Base-by-base conservation (phyloP, 805 yeast species). In the Wickerhamiella hasegawae region DNA sequence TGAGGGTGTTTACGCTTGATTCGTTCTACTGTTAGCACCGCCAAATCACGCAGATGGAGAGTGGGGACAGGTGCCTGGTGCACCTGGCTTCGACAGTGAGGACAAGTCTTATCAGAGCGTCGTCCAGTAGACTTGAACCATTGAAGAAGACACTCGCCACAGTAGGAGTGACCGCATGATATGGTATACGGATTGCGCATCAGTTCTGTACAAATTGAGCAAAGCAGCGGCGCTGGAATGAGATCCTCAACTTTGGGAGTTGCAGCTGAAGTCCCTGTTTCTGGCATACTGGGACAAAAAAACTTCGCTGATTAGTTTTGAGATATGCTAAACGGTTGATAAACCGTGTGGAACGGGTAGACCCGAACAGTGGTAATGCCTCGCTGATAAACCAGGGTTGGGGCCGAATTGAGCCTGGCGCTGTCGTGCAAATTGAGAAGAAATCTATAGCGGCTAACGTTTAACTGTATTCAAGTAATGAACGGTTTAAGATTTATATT, bases 131-230 rank as follows among this genome's bases (percentile, higher is more conserved):
- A 21, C 27, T 42, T 32, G 31, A 55, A 32, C 60, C 60, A 56
- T 21, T 43, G 44, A 33, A 36, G 33, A 11, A 54, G 42, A 36
- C 54, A 55, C 14, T 59, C 63, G 49, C 74, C 73, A 53, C 83
- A 76, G 47, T 71, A 73, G 0, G 76, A 58, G 47, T 76, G 84
- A 4, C 84, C 84, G 51, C 84, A 76, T 11, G 55, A 46, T 3
- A 67, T 50, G 4, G 65, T 51, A 44, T 68, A 69, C 4, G 84
- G 83, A 4, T 60, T 58, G 39, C 62, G 61, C 77, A 75, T 71
- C 25, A 66, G 45, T 36, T 74, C 79, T 26, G 71, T 68, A 52
- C 84, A 76, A 17, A 76, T 62, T 16, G 68, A 55, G 47, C 84
- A 76, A 9, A 37, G 41, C 29, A 53, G 38, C 2, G 40, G 34